Evolutionary conservation across 352 stramenopile genomes (phyloP).

Genomic region (Globisporangium apiculatum): DNA sequence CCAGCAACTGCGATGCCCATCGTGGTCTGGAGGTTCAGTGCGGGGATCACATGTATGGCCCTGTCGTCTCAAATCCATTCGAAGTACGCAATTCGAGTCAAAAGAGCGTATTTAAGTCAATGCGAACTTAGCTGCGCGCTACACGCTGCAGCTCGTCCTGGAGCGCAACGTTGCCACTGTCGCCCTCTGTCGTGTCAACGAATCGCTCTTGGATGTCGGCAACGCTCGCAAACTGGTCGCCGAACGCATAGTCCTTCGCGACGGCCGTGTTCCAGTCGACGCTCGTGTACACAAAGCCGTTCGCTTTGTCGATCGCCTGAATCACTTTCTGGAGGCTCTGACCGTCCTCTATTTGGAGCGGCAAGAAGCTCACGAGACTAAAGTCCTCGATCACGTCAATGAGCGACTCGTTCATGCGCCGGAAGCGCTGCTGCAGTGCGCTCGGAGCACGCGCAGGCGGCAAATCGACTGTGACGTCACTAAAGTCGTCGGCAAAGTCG

Average conservation of each 20-base stretch:
- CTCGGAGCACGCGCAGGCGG: conserved; percentile 24
- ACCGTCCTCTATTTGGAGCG: conserved; percentile 74
- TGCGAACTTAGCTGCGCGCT: conserved; percentile 6
- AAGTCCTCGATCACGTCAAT: conserved; percentile 87
- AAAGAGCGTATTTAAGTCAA: no score
- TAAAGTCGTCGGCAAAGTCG: conserved; percentile 30
- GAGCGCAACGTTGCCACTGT: conserved; percentile 22
- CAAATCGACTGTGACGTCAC: conserved; percentile 21
- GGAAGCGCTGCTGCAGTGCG: conserved; percentile 45
- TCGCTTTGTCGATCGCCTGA: conserved; percentile 78
- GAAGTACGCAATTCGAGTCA: no score
- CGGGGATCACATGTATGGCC: no score
- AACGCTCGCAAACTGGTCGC: conserved; percentile 34
- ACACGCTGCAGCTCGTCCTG: conserved; percentile 29
- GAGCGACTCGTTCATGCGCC: conserved; percentile 76
- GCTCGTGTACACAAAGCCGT: conserved; percentile 74
- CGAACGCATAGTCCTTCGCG: conserved; percentile 65
- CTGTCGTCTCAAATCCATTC: no score
- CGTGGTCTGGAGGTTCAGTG: no score
- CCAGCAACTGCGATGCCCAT: no score
- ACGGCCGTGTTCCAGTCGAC: conserved; percentile 76
- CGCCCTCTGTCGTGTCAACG: conserved; percentile 26
- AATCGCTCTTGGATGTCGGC: conserved; percentile 69
- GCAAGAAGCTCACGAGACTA: conserved; percentile 77
- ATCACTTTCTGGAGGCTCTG: conserved; percentile 55